Evolutionary conservation across 495 filamentous ascomycete genomes (phyloP).

Genomic region (Hypomontagnella monticulosa): DNA sequence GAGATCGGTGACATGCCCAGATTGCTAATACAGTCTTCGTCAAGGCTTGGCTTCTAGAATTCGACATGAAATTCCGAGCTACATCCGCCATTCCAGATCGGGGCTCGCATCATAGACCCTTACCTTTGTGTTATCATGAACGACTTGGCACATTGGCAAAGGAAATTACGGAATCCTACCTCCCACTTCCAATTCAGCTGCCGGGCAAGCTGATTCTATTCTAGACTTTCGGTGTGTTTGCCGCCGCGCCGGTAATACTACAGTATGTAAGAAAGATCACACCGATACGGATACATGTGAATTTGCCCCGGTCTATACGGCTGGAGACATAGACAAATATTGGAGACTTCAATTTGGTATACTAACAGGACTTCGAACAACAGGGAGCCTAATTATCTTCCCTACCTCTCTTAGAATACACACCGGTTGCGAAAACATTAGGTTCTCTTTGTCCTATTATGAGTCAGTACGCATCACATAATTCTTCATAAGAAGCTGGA

Average conservation of each 20-base stretch:
- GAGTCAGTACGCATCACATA: background rate
- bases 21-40: too few relatives aligned
- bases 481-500: background rate
- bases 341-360: too few relatives aligned
- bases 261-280: background rate
- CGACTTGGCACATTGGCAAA: constrained; percentile 24
- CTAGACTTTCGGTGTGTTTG: constrained; percentile 21
- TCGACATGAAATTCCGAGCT: constrained; percentile 5
- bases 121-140: constrained; percentile 30
- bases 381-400: too few relatives aligned
- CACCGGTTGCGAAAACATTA: background rate
- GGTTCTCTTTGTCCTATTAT: background rate
- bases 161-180: constrained; percentile 31
- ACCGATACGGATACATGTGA: background rate
- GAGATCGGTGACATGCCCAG: too few relatives aligned
- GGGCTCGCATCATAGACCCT: constrained; percentile 20
- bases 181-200: background rate
- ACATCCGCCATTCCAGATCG: background rate
- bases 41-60: constrained; percentile 6
- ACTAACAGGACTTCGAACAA: too few relatives aligned
- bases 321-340: too few relatives aligned
- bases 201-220: constrained; percentile 5
- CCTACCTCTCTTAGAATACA: too few relatives aligned
- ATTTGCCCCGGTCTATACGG: too few relatives aligned
- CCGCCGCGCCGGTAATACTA: constrained; percentile 5